Evolutionary conservation across 2,329 filamentous ascomycete genomes (phyloP).

Genomic region (Meredithiella fracta): DNA sequence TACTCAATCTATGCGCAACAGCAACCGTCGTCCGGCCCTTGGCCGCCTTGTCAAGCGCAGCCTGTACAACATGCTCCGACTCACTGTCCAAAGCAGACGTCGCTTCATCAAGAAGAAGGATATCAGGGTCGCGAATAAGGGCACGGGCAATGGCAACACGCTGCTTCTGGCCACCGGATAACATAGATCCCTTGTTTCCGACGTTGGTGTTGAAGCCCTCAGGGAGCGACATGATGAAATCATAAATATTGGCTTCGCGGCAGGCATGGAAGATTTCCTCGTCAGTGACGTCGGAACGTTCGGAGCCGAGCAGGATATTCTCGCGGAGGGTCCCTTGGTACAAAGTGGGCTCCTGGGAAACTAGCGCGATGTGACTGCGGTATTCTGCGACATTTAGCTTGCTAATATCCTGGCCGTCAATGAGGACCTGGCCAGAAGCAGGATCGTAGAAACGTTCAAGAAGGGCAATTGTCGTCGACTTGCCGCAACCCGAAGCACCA

Average conservation of each 20-base stretch:
- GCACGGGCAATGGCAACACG: conserved; percentile 86
- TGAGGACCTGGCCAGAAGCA: conserved; percentile 57
- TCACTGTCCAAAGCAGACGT: conserved; percentile 63
- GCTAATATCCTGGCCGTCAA: conserved; percentile 73
- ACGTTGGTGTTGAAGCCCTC: conserved; percentile 77
- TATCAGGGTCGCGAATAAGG: conserved; percentile 75
- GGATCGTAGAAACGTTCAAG: conserved; percentile 93
- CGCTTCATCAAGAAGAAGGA: conserved; percentile 70
- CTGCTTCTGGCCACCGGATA: conserved; percentile 88
- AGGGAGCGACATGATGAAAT: conserved; percentile 73
- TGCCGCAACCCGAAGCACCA: conserved; percentile 86
- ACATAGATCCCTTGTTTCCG: conserved; percentile 68
- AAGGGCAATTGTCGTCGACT: conserved; percentile 81
- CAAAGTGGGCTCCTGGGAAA: conserved; percentile 84
- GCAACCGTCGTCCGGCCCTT: conserved; percentile 82
- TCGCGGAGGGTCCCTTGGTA: conserved; percentile 87
- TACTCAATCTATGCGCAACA: conserved; percentile 79
- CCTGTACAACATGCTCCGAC: conserved; percentile 65
- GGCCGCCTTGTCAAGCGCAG: conserved; percentile 63
- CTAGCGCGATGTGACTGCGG: conserved; percentile 66
- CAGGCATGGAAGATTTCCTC: conserved; percentile 61
- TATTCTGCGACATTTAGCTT: conserved; percentile 74
- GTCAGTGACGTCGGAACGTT: conserved; percentile 46
- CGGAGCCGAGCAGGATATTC: conserved; percentile 69
- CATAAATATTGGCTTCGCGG: conserved; percentile 81